Evolutionary conservation across 441 rosid species (phyloP).

Genomic region (Populus hybrid): DNA sequence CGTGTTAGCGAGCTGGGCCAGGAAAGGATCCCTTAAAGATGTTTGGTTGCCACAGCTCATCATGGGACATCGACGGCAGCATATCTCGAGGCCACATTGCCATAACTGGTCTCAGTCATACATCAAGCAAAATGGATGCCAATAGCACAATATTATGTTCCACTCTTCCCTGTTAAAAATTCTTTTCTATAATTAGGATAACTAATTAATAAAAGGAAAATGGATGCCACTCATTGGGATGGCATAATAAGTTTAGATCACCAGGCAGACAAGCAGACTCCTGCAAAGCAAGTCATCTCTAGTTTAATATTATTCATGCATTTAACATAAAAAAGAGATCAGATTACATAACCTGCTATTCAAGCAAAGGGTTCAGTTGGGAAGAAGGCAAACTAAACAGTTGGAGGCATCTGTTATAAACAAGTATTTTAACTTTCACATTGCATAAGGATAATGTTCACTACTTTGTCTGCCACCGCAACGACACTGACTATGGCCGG

Average conservation of each 20-base stretch:
- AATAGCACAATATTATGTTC: too few species aligned
- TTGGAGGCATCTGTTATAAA: conserved; percentile 27
- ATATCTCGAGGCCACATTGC: background rate
- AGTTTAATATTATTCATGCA: background rate
- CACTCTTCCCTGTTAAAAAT: background rate
- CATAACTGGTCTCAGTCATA: background rate
- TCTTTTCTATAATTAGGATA: background rate
- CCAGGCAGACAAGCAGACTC: background rate
- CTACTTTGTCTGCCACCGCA: conserved; percentile 25
- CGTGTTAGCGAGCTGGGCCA: background rate
- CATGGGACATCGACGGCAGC: background rate
- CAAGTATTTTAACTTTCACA: conserved; percentile 25
- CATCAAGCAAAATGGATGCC: background rate
- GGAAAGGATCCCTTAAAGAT: background rate
- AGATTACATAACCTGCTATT: conserved; percentile 14
- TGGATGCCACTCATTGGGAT: background rate
- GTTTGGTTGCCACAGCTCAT: background rate
- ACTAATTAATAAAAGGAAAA: background rate
- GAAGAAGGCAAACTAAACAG: conserved; percentile 17
- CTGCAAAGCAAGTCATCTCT: background rate
- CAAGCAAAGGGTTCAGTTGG: conserved; percentile 20
- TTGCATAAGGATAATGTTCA: conserved; percentile 19
- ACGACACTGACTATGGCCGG: conserved; percentile 36
- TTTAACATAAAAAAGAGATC: background rate
- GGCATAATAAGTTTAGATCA: background rate